Conservation (phyloP, 192 early-diverging fungal genomes). For the Backusella circina region DNA sequence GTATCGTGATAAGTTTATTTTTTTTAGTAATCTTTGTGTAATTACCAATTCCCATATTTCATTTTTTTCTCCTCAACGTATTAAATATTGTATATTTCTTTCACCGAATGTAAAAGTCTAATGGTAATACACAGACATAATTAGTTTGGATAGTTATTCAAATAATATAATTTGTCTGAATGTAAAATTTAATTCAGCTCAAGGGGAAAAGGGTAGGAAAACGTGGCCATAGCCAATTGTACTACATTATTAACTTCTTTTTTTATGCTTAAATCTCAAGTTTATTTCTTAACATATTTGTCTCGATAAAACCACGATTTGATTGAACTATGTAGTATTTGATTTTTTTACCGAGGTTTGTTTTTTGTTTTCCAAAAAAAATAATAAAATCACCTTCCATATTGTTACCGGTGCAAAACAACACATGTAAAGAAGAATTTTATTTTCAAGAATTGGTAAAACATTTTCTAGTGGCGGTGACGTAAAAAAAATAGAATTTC, state of each 20-base stretch:
- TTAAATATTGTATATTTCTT: background rate
- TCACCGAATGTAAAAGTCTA: background rate
- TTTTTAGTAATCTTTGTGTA: background rate
- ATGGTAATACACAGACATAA: background rate
- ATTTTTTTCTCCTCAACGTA: background rate
- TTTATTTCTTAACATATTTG: background rate
- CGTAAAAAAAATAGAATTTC: too few relatives aligned
- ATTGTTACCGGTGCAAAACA: too few relatives aligned
- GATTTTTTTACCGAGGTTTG: background rate
- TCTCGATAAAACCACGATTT: background rate
- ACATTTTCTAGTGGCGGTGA: too few relatives aligned
- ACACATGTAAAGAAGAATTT: too few relatives aligned
- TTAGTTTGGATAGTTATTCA: background rate
- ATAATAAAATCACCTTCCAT: too few relatives aligned
- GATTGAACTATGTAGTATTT: background rate
- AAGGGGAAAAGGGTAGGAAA: background rate
- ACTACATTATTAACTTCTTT: background rate
- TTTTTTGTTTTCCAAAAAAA: background rate
- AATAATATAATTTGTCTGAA: background rate
- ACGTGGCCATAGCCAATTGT: background rate
- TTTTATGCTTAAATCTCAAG: background rate
- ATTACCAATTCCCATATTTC: background rate
- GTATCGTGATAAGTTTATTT: background rate
- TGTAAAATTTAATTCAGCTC: background rate
- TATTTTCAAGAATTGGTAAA: too few relatives aligned